Evolutionary conservation across 2,329 filamentous ascomycete genomes (phyloP).

Genomic region (Monosporascus cannonballus): DNA sequence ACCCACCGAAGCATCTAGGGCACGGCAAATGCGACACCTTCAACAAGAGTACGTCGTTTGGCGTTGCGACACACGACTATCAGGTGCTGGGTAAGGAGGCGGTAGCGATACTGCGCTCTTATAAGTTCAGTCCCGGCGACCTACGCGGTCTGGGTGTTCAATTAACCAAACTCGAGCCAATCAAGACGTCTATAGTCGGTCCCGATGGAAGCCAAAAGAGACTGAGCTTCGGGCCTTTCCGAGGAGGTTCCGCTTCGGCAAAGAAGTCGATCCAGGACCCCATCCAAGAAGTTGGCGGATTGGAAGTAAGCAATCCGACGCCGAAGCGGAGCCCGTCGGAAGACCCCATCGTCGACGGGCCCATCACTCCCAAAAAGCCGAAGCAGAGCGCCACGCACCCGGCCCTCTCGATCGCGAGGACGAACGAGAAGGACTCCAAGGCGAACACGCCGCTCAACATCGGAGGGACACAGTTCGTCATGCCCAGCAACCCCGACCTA

Average conservation of each 20-base stretch:
- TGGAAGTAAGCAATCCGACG: slow-evolving; percentile 26
- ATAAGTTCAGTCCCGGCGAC: slow-evolving; percentile 82
- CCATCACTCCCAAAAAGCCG: slow-evolving; percentile 45
- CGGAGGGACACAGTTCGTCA: slow-evolving; percentile 82
- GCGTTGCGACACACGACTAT: slow-evolving; percentile 73
- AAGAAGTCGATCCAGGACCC: slow-evolving; percentile 32
- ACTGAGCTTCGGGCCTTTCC: slow-evolving; percentile 62
- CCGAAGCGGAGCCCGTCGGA: slow-evolving; percentile 25
- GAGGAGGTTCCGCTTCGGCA: slow-evolving; percentile 24
- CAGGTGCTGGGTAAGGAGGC: slow-evolving; percentile 73
- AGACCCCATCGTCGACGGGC: slow-evolving; percentile 52
- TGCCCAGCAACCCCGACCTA: slow-evolving; percentile 78
- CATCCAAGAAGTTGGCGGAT: slow-evolving; percentile 43
- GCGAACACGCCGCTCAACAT: slow-evolving; percentile 69
- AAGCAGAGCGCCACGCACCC: slow-evolving; percentile 40
- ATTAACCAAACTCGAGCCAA: slow-evolving; percentile 82
- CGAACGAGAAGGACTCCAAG: slow-evolving; percentile 44
- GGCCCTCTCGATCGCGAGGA: slow-evolving; percentile 44
- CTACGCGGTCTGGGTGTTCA: slow-evolving; percentile 89
- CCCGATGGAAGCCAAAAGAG: slow-evolving; percentile 72
- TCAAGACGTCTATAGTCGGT: slow-evolving; percentile 54
- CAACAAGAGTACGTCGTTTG: slow-evolving; percentile 80
- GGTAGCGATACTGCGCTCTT: slow-evolving; percentile 74
- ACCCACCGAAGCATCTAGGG: slow-evolving; percentile 87
- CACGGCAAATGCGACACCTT: slow-evolving; percentile 94